These are phyloP conservation scores for Fusarium sp. DNA, from an alignment of 2,329 filamentous ascomycete genomes.

Conservation along the genomic window DNA sequence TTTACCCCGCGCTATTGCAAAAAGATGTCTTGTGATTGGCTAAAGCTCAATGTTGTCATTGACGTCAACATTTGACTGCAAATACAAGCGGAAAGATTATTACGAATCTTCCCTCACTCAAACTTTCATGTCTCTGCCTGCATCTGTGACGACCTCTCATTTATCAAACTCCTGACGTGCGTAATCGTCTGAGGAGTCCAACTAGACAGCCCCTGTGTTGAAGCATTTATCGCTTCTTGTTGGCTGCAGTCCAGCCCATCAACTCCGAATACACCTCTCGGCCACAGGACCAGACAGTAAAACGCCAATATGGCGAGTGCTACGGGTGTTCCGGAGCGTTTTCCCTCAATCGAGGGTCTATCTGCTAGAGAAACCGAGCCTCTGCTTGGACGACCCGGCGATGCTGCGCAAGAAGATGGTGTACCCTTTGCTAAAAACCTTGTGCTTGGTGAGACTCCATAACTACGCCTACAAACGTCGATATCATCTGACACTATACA, in stretches of 20 bases:
- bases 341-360: constrained; percentile 43
- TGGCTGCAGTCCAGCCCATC: background rate
- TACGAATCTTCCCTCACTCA: constrained; percentile 8
- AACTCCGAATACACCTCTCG: constrained; percentile 2
- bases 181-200: background rate
- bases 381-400: constrained; percentile 70
- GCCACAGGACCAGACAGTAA: background rate
- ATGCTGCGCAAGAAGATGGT: constrained; percentile 77
- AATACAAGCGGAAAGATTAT: constrained; percentile 18
- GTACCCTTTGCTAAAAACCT: constrained; percentile 78
- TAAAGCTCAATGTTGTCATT: constrained; percentile 38
- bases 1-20: constrained; percentile 45
- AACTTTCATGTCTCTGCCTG: background rate
- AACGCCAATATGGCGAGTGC: constrained; percentile 72
- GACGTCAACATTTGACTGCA: constrained; percentile 39
- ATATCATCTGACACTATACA: constrained; percentile 9
- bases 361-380: constrained; percentile 58
- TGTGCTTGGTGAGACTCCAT: constrained; percentile 71
- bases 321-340: constrained; percentile 72
- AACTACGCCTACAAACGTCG: background rate
- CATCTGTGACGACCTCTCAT: background rate
- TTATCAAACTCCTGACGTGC: constrained; percentile 1
- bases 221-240: background rate
- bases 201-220: background rate
- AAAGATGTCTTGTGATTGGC: constrained; percentile 46